Evolutionary conservation across 306 rosid species (phyloP).

Genomic region (Cucumis cinereus): DNA sequence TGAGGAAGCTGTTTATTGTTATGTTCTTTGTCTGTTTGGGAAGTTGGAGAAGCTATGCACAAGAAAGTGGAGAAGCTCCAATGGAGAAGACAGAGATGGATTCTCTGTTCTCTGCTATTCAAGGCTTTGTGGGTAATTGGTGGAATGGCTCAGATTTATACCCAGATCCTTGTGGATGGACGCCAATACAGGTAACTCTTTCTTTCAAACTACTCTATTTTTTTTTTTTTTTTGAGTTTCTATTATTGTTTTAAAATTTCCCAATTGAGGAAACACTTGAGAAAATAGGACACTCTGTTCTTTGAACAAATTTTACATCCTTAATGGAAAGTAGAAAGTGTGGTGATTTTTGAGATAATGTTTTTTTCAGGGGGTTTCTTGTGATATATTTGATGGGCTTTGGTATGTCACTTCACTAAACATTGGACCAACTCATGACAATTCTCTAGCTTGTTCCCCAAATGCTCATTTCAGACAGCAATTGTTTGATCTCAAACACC

Average conservation of each 20-base stretch:
- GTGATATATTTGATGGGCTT: slow-evolving; percentile 66
- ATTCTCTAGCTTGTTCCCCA: slow-evolving; percentile 52
- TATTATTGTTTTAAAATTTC: not conserved
- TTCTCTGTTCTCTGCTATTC: slow-evolving; percentile 63
- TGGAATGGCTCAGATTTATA: slow-evolving; percentile 98
- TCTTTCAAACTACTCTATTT: not conserved
- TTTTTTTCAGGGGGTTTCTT: slow-evolving; percentile 65
- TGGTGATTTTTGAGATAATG: not conserved
- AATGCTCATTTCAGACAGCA: slow-evolving; percentile 37
- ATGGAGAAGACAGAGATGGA: slow-evolving; percentile 65
- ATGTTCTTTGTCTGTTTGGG: slow-evolving; percentile 22
- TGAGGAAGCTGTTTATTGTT: slow-evolving; percentile 21
- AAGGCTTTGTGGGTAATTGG: slow-evolving; percentile 84
- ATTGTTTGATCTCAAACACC: slow-evolving; percentile 53
- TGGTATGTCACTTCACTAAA: slow-evolving; percentile 74
- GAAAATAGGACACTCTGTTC: not conserved
- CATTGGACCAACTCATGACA: slow-evolving; percentile 75
- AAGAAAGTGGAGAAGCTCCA: slow-evolving; percentile 44
- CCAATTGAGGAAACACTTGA: not conserved
- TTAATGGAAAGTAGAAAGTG: not conserved
- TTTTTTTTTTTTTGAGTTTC: too few relatives aligned
- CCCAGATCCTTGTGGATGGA: slow-evolving; percentile 99
- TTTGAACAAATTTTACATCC: not conserved
- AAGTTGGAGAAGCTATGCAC: slow-evolving; percentile 34
- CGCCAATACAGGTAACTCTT: slow-evolving; percentile 75